Evolutionary conservation across 441 rosid genomes (phyloP).

Genomic region (Melianthus villosus): DNA sequence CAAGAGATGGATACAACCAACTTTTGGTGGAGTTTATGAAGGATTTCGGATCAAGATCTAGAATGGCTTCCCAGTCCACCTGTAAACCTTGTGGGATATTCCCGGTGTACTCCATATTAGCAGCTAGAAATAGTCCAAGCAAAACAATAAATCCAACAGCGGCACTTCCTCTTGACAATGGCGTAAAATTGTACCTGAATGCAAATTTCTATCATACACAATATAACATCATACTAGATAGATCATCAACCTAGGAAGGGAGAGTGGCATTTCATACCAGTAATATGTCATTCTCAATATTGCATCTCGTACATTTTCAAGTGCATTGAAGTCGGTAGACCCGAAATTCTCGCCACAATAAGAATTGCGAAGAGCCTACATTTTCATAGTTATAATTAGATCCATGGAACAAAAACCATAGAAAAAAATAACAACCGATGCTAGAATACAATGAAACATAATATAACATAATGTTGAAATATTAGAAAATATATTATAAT

Average conservation of each 20-base stretch:
- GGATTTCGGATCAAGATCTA: slow-evolving; percentile 40
- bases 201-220: slow-evolving; percentile 3
- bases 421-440: neutral
- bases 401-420: slow-evolving; percentile 2
- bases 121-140: slow-evolving; percentile 77
- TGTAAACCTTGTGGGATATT: slow-evolving; percentile 61
- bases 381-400: slow-evolving; percentile 9
- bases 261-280: slow-evolving; percentile 40
- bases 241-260: neutral
- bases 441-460: neutral
- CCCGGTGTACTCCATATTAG: slow-evolving; percentile 77
- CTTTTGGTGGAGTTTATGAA: slow-evolving; percentile 49
- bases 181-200: slow-evolving; percentile 96
- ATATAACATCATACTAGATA: neutral
- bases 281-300: slow-evolving; percentile 84
- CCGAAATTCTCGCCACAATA: slow-evolving; percentile 68
- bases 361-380: slow-evolving; percentile 72
- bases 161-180: slow-evolving; percentile 89
- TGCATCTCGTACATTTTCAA: slow-evolving; percentile 60
- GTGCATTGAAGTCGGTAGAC: slow-evolving; percentile 40
- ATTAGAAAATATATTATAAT: no score
- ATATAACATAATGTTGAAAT: neutral
- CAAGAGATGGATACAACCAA: slow-evolving; percentile 70
- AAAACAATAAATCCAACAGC: slow-evolving; percentile 67
- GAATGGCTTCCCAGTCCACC: slow-evolving; percentile 94